Conservation (phyloP, 2,329 filamentous ascomycete species). For the Zymoseptoria brevis region DNA sequence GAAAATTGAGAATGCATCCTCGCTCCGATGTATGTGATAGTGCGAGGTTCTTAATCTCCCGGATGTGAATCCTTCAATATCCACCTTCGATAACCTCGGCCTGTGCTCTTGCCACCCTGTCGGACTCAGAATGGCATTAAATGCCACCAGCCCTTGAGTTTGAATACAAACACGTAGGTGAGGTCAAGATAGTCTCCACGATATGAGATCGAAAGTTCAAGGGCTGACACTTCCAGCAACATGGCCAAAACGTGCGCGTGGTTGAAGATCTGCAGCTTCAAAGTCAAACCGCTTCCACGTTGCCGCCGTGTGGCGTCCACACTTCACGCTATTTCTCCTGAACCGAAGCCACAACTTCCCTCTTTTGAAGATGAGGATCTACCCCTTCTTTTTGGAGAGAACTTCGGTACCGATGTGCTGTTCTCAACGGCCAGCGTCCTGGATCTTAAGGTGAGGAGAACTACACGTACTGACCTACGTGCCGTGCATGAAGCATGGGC, state of each 20-base stretch:
- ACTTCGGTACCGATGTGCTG: background rate
- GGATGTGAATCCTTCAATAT: background rate
- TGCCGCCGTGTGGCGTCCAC: background rate
- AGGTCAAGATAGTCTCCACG: background rate
- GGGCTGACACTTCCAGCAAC: background rate
- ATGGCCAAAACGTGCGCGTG: background rate
- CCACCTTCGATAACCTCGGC: background rate
- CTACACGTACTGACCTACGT: too few relatives aligned
- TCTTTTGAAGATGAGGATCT: too few relatives aligned
- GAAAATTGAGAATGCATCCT: background rate
- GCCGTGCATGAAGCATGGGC: too few relatives aligned
- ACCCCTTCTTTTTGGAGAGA: too few relatives aligned
- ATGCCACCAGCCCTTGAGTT: background rate
- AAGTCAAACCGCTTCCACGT: background rate
- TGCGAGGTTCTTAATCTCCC: too few relatives aligned
- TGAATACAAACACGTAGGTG: background rate
- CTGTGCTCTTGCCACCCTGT: background rate
- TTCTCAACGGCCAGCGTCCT: background rate
- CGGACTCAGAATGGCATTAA: too few relatives aligned
- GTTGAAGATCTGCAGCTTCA: background rate
- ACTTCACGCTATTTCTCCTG: background rate
- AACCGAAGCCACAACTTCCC: background rate
- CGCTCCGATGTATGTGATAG: too few relatives aligned
- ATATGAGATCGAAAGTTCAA: background rate
- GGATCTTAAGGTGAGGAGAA: background rate